Conservation (phyloP, 163 green algal species). For the Picocystis sp. region DNA sequence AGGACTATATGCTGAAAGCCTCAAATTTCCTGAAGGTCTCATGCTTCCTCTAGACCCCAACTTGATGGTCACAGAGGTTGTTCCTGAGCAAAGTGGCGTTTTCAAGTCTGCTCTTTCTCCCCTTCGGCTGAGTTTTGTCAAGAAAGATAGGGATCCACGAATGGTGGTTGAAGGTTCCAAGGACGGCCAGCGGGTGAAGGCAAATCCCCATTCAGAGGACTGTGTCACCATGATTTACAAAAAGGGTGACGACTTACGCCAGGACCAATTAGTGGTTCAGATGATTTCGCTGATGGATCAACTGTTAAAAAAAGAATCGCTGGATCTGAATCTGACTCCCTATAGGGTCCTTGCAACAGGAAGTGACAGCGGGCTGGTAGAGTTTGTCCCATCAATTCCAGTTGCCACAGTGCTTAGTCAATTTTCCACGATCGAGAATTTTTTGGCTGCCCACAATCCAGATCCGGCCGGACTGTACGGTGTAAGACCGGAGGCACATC, state of each 20-base stretch:
- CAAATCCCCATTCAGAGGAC: conserved; percentile 2
- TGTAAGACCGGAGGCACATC: not conserved
- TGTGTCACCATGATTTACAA: conserved; percentile 84
- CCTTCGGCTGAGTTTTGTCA: conserved; percentile 54
- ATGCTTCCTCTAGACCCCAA: conserved; percentile 18
- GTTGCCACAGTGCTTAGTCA: conserved; percentile 38
- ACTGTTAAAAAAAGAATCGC: conserved; percentile 85
- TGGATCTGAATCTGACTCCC: conserved; percentile 83
- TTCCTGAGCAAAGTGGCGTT: conserved; percentile 51
- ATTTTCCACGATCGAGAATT: conserved; percentile 67
- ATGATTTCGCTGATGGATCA: conserved; percentile 94
- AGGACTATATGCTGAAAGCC: conserved; percentile 17
- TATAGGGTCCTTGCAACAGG: conserved; percentile 89
- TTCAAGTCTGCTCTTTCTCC: conserved; percentile 79
- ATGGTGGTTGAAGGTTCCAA: not conserved
- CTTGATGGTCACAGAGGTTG: conserved; percentile 31
- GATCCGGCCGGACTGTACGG: conserved; percentile 14
- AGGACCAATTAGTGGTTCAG: conserved; percentile 64
- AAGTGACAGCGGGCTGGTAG: conserved; percentile 68
- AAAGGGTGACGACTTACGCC: conserved; percentile 83
- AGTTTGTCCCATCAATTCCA: conserved; percentile 60
- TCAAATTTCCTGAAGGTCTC: conserved; percentile 36
- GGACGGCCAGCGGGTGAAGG: not conserved
- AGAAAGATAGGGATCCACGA: conserved; percentile 1
- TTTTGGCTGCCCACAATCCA: conserved; percentile 42